phyloP scores from a whole-genome alignment of 2,329 filamentous ascomycete genomes.

The Colletotrichum lentis region DNA sequence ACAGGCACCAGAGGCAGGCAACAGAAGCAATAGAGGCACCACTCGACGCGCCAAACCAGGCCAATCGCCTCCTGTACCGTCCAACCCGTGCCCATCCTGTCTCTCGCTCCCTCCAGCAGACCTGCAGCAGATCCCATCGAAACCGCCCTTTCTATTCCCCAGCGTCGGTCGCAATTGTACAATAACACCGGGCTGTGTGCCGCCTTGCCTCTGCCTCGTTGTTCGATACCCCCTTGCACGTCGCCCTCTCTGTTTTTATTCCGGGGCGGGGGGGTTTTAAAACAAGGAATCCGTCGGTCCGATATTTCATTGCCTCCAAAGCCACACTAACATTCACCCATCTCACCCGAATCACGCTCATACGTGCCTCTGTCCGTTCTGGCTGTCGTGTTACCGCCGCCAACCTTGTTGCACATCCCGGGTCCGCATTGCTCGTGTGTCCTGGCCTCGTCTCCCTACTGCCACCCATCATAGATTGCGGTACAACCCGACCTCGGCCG shows the following conservation, averaged over 20 bases:
- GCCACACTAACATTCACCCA: slow-evolving; percentile 13
- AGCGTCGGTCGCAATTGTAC: slow-evolving; percentile 4
- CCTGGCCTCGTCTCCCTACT: slow-evolving; percentile 25
- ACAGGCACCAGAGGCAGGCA: slow-evolving; percentile 16
- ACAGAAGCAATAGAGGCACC: not conserved
- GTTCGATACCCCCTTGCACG: slow-evolving; percentile 20
- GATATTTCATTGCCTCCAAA: slow-evolving; percentile 23
- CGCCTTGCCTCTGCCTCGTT: not conserved
- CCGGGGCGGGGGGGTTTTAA: no score
- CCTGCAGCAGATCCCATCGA: slow-evolving; percentile 10
- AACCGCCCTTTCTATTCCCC: slow-evolving; percentile 4
- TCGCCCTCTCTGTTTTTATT: not conserved
- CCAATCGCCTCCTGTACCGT: slow-evolving; percentile 34
- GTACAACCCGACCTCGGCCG: slow-evolving; percentile 6
- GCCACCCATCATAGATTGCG: slow-evolving; percentile 24
- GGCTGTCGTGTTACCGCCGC: slow-evolving; percentile 27
- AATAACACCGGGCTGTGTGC: slow-evolving; percentile 4
- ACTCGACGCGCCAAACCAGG: slow-evolving; percentile 34
- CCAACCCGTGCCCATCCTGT: slow-evolving; percentile 24
- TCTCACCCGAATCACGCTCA: slow-evolving; percentile 5
- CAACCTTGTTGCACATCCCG: slow-evolving; percentile 36
- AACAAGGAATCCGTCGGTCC: slow-evolving; percentile 31
- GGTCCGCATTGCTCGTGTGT: slow-evolving; percentile 32
- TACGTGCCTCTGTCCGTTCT: not conserved
- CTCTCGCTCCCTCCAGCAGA: slow-evolving; percentile 13